Base-by-base conservation (phyloP, 2,329 filamentous ascomycete genomes). In the Akanthomyces lecanii region DNA sequence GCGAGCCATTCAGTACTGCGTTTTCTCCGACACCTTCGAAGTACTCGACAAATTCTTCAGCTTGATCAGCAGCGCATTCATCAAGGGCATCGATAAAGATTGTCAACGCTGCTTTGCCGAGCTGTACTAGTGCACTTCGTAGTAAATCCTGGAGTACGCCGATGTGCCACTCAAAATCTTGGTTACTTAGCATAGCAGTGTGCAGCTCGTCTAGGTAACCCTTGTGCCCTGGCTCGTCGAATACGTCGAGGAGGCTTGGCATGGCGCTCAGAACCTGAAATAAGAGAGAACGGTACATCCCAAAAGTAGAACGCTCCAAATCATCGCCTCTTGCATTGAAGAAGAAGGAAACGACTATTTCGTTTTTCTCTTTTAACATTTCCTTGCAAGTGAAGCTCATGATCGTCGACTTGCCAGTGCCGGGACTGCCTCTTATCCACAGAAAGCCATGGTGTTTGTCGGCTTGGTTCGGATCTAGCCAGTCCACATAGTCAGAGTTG, bases 201-300 rank as follows among this genome's bases (percentile, higher is more conserved):
- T 48, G 2, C 3, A 58, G n/a, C n/a, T 25, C 16, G 1, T 58
- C 21, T 5, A 58, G 25, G 21, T 30, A 36, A 6, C 8, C 7
- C 4, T 47, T 30, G 11, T 58, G 30, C 7, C 38, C 55, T 25
- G 55, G 30, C 44, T 38, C 30, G n/a, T 58, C 28, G 25, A 58
- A 48, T 10, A 58, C 11, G 16, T 11, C 4, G 42, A 11, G 3
- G 10, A 51, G 51, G 2, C 73, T 66, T 0, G 71, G 69, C 0
- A 70, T 23, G 6, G 68, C 63, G 0, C 71, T 42, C 0, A 84
- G 69, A 2, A 84, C 68, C 62, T 84, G 79, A 5, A 69, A 67
- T 0, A 85, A 64, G 11, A 85, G 66, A 0, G 79, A 80, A 8
- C 80, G 76, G 66, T 83, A 83, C 67, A 85, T 73, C 2, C 83